Percentiles rank a stretch among this genome's conserved stretches.
phyloP scores from a whole-genome alignment of 2,329 filamentous ascomycete species.

The Phialophora verrucosa region DNA sequence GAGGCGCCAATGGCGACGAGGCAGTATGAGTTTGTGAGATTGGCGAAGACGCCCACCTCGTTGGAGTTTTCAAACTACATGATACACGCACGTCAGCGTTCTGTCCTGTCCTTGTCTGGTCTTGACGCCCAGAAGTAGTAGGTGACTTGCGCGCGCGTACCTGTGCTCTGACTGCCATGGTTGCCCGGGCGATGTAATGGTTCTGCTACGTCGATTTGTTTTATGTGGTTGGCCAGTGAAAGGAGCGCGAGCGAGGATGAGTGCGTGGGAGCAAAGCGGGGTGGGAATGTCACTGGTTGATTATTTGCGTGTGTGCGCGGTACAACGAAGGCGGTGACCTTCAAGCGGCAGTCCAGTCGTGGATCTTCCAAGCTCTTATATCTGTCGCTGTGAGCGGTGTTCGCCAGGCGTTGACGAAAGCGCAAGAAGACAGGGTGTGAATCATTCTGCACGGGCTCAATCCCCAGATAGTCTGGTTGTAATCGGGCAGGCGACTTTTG shows the following conservation, averaged over 20 bases:
- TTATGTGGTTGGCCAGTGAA: background rate
- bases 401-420: background rate
- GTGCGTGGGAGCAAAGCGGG: background rate
- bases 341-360: background rate
- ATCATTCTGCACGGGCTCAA: background rate
- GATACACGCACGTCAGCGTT: background rate
- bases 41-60: constrained; percentile 90
- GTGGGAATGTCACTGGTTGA: background rate
- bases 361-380: background rate
- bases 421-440: background rate
- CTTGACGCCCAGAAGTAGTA: background rate
- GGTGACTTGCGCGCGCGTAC: constrained; percentile 11
- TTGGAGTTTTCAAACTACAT: constrained; percentile 56
- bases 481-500: constrained; percentile 11
- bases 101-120: background rate
- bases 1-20: constrained; percentile 92
- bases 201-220: background rate
- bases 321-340: background rate
- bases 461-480: background rate
- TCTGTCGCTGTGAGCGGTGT: background rate
- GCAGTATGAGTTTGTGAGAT: constrained; percentile 95
- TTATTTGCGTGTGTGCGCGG: background rate
- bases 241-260: background rate
- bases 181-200: constrained; percentile 1
- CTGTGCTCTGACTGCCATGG: constrained; percentile 36